Percentiles rank a stretch among this genome's conserved stretches.
phyloP scores from a whole-genome alignment of 148 eudicot species.

The Oxyria digyna region DNA sequence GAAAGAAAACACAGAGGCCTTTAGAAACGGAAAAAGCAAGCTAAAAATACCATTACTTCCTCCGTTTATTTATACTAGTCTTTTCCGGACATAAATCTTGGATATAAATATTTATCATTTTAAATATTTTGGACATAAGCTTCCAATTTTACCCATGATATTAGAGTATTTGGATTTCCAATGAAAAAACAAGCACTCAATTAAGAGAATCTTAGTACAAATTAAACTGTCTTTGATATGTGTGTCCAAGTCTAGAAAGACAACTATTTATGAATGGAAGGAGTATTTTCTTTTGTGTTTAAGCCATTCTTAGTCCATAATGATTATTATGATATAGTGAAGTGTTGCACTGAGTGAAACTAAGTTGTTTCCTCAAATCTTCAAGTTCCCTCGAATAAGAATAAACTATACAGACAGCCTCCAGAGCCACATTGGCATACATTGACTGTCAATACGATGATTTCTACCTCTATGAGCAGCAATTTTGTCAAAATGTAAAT shows the following conservation, averaged over 20 bases:
- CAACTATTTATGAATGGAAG: too few species aligned
- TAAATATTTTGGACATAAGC: too few species aligned
- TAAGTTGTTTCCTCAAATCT: neutral
- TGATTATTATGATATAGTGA: neutral
- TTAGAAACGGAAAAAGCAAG: neutral
- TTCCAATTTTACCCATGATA: too few species aligned
- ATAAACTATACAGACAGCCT: neutral
- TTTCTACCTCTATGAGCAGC: conserved; percentile 22
- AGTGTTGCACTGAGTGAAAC: neutral
- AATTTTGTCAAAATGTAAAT: conserved; percentile 22
- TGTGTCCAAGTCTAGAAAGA: too few species aligned
- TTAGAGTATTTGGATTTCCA: too few species aligned
- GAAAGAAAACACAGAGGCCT: neutral
- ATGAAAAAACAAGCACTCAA: too few species aligned
- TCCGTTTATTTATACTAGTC: too few species aligned
- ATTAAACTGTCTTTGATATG: too few species aligned
- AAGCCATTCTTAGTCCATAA: neutral
- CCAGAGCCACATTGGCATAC: conserved; percentile 25
- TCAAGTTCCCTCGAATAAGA: neutral
- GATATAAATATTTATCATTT: too few species aligned
- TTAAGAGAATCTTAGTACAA: too few species aligned
- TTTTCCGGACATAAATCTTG: too few species aligned
- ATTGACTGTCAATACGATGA: conserved; percentile 22
- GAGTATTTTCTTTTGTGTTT: too few species aligned
- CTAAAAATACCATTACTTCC: neutral